Conservation (phyloP, 305 asterid species). For the Fraxinus velutina region DNA sequence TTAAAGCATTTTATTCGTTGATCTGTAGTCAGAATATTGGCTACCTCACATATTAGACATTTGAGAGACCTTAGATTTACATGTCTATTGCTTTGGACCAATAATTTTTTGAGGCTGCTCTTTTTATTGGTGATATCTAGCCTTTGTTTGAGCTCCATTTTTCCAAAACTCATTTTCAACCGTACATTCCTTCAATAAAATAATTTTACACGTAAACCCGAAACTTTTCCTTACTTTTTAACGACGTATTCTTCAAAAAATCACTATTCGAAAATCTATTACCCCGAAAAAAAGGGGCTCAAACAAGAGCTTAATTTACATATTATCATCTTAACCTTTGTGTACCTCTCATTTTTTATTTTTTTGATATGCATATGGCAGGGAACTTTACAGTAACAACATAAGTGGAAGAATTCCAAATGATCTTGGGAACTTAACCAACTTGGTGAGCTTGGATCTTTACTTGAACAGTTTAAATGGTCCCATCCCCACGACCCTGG, state of each 20-base stretch:
- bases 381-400: slow-evolving; percentile 92
- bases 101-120: background rate
- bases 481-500: slow-evolving; percentile 72
- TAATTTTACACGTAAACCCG: too few relatives aligned
- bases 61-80: background rate
- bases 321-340: background rate
- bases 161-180: background rate
- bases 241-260: too few relatives aligned
- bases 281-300: background rate
- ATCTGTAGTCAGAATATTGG: background rate
- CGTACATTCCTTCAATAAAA: too few relatives aligned
- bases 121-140: background rate
- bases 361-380: slow-evolving; percentile 28
- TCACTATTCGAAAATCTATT: background rate
- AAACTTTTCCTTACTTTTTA: too few relatives aligned
- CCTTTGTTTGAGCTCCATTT: background rate
- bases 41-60: background rate
- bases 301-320: background rate
- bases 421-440: slow-evolving; percentile 84
- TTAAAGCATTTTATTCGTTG: background rate
- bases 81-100: background rate
- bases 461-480: slow-evolving; percentile 73
- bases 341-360: background rate
- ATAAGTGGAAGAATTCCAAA: slow-evolving; percentile 72
- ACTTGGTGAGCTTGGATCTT: slow-evolving; percentile 97